Percentiles rank a stretch among this genome's conserved stretches.
phyloP scores from a whole-genome alignment of 1,284 basidiomycete genomes.

The Ustanciosporium gigantosporum region DNA sequence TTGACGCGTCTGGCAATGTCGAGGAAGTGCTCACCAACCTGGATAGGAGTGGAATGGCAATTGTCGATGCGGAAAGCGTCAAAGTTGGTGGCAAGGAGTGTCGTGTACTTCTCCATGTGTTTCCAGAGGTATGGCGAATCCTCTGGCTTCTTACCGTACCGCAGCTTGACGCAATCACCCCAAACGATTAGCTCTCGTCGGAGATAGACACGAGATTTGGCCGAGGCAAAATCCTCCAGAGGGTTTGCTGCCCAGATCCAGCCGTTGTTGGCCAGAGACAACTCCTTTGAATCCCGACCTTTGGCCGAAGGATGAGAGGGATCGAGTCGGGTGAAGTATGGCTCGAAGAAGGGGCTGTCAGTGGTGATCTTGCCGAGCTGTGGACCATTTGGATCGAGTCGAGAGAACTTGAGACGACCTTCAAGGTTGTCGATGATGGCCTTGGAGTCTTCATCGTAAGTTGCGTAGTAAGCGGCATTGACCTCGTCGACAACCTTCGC shows the following conservation, averaged over 20 bases:
- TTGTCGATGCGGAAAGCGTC: slow-evolving; percentile 98
- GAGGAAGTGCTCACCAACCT: slow-evolving; percentile 87
- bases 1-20: slow-evolving; percentile 86
- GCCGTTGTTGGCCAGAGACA: slow-evolving; percentile 88
- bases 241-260: slow-evolving; percentile 99
- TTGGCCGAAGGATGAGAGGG: slow-evolving; percentile 40
- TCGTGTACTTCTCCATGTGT: slow-evolving; percentile 78
- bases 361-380: slow-evolving; percentile 44
- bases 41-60: slow-evolving; percentile 93
- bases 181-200: slow-evolving; percentile 94
- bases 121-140: slow-evolving; percentile 94
- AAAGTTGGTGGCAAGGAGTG: slow-evolving; percentile 75
- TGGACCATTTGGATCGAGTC: slow-evolving; percentile 48
- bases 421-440: slow-evolving; percentile 46
- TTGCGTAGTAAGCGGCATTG: slow-evolving; percentile 41
- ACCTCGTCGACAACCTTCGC: slow-evolving; percentile 38
- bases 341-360: slow-evolving; percentile 46
- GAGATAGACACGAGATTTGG: slow-evolving; percentile 92
- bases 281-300: slow-evolving; percentile 69
- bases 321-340: slow-evolving; percentile 54
- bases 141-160: slow-evolving; percentile 68
- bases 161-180: slow-evolving; percentile 96
- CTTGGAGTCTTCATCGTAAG: slow-evolving; percentile 52
- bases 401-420: slow-evolving; percentile 47
- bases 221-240: slow-evolving; percentile 89